Conservation (phyloP, 2,329 filamentous ascomycete species). For the Colletotrichum shisoi region DNA sequence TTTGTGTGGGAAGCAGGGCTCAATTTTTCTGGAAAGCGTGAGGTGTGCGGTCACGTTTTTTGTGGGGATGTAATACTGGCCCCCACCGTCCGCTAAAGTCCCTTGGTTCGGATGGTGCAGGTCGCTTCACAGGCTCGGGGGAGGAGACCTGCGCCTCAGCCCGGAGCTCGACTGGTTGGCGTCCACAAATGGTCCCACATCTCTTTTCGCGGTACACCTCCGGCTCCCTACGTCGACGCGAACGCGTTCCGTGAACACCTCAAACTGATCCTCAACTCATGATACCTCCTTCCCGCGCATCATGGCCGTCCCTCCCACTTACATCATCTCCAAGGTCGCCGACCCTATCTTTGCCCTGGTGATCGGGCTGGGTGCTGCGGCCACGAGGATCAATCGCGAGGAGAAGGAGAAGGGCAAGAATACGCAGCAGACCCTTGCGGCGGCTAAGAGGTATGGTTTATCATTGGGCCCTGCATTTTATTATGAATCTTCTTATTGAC, state of each 20-base stretch:
- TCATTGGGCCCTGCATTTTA: not conserved
- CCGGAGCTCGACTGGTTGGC: not conserved
- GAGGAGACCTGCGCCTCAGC: not conserved
- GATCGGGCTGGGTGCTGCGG: conserved; percentile 65
- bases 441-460: conserved; percentile 54
- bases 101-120: not conserved
- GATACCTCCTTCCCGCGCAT: conserved; percentile 15
- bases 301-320: conserved; percentile 62
- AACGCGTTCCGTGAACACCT: not conserved
- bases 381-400: conserved; percentile 66
- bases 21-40: not conserved
- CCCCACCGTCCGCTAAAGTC: conserved; percentile 8
- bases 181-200: not conserved
- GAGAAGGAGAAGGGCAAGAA: conserved; percentile 65
- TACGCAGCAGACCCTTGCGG: conserved; percentile 59
- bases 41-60: conserved; percentile 18
- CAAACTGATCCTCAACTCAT: not conserved
- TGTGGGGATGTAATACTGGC: not conserved
- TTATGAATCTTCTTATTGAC: not conserved
- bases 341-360: conserved; percentile 67
- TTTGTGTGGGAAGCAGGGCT: conserved; percentile 22
- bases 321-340: conserved; percentile 66
- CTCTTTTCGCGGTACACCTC: not conserved
- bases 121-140: conserved; percentile 7
- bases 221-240: conserved; percentile 1